A percentile compares a stretch with the other conserved stretches of the same genome.
These are phyloP conservation scores for Aspergillus sergii DNA, from an alignment of 2,329 filamentous ascomycete genomes.

Conservation along the genomic window DNA sequence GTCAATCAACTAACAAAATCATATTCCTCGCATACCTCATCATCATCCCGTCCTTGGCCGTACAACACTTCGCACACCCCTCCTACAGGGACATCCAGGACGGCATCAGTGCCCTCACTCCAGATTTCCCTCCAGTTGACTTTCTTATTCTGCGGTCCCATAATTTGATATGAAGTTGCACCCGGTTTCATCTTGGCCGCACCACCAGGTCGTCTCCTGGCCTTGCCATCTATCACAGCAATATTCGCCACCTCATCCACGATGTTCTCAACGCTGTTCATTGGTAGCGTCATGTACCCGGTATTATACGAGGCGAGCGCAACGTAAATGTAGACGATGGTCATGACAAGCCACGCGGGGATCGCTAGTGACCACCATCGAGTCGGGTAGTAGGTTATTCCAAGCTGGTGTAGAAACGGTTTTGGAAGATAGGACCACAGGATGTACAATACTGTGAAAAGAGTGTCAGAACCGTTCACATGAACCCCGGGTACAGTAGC, in stretches of 20 bases:
- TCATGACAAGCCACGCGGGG: constrained; percentile 85
- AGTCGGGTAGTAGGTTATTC: constrained; percentile 95
- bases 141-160: constrained; percentile 45
- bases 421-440: constrained; percentile 90
- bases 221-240: constrained; percentile 76
- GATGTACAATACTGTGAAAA: constrained; percentile 58
- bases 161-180: constrained; percentile 44
- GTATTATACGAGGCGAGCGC: constrained; percentile 90
- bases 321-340: constrained; percentile 89
- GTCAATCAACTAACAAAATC: not conserved
- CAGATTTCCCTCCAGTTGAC: constrained; percentile 80
- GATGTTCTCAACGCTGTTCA: constrained; percentile 81
- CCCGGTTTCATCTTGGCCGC: constrained; percentile 46
- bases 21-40: constrained; percentile 23
- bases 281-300: constrained; percentile 78
- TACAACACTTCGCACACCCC: constrained; percentile 96
- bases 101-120: constrained; percentile 92
- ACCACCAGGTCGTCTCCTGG: constrained; percentile 54
- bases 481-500: not conserved
- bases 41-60: constrained; percentile 58
- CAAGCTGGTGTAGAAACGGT: constrained; percentile 86
- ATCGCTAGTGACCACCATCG: constrained; percentile 97
- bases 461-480: constrained; percentile 10
- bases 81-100: constrained; percentile 93
- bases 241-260: constrained; percentile 89